Evolutionary conservation across 139 green algal genomes (phyloP), one percentile per base, ranked within the genome.

Genomic region (Astrephomene gubernaculifera): DNA sequence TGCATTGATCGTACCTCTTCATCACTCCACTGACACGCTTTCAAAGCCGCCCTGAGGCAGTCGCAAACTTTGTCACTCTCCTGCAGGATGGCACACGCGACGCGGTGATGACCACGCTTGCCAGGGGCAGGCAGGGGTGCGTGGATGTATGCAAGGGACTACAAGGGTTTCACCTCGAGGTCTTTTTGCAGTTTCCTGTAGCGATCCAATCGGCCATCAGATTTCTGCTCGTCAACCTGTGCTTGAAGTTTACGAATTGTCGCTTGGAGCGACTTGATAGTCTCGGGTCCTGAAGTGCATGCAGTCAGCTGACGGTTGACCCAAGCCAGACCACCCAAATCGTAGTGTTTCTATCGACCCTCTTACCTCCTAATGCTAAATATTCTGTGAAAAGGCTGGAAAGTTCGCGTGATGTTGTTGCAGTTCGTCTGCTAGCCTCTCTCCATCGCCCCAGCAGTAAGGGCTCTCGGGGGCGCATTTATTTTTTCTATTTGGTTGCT

Each of bases 151-250:
- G n/a, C n/a, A n/a, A 31, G 2, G 19, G 39, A 45, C 33, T 75
- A 24, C 68, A 35, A n/a, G n/a, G n/a, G n/a, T n/a, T 36, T 1
- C 41, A 71, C 78, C 61, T 86, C 65, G 24, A 86, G 65, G 79
- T 86, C 79, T 36, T 86, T 86, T 36, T 86, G 79, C 52, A 86
- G 65, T 49, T 78, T 86, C 3, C 79, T n/a, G 27, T 65, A 86
- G 14, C 65, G 33, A 14, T 68, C 79, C 33, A 86, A 49, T 25
- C 79, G 79, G 25, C 65, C 64, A 57, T 86, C 79, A 4, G 27
- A 35, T 25, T 69, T 68, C 35, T 69, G 45, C 17, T 76, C 79
- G 25, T 86, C 65, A 8, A 86, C 25, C 65, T 86, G 65, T 0
- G 49, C 33, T 25, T 86, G 64, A 9, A 86, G 65, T 4, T 61